Conservation (phyloP, 306 rosid genomes). For the Ammopiptanthus mongolicus region DNA sequence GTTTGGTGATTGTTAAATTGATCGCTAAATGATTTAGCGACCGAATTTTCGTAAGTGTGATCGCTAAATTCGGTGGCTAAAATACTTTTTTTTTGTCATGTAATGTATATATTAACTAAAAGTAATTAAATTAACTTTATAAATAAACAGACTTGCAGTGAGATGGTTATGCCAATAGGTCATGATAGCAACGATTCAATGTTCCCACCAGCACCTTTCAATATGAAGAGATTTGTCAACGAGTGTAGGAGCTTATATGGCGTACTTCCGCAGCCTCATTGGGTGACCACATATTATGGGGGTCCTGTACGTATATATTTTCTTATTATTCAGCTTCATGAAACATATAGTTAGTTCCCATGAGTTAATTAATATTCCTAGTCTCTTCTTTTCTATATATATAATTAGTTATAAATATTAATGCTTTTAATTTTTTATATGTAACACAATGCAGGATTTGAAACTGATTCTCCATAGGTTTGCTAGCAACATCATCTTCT, state of each 20-base stretch:
- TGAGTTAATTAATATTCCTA: neutral
- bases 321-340: neutral
- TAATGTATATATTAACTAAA: neutral
- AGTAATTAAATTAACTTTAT: neutral
- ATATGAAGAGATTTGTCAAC: conserved; percentile 12
- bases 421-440: neutral
- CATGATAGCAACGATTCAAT: conserved; percentile 34
- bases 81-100: too few species aligned
- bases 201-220: conserved; percentile 45
- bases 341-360: neutral
- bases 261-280: conserved; percentile 54
- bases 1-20: too few species aligned
- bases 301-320: conserved; percentile 43
- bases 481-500: conserved; percentile 77
- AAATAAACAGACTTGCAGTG: conserved; percentile 46
- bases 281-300: conserved; percentile 71
- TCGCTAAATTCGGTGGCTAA: too few species aligned
- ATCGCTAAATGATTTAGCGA: too few species aligned
- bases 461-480: conserved; percentile 46
- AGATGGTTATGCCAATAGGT: conserved; percentile 50
- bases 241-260: conserved; percentile 44
- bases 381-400: neutral
- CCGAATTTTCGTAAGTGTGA: too few species aligned
- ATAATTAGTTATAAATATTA: neutral
- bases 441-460: conserved; percentile 37